Evolutionary conservation across 139 green algal species (phyloP).

Genomic region (Chlorella sorokiniana): DNA sequence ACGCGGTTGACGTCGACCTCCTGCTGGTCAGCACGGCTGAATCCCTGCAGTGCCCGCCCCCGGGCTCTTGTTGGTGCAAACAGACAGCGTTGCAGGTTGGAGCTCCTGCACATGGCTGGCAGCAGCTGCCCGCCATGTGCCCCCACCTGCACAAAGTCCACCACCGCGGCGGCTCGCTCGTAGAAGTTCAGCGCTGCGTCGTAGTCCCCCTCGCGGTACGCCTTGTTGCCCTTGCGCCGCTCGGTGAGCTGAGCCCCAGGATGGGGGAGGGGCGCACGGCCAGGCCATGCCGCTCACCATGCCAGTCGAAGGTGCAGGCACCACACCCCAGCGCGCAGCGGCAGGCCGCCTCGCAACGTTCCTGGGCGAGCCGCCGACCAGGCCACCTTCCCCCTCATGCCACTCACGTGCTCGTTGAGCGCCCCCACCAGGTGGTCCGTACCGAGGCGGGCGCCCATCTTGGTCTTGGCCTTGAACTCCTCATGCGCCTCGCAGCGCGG

Average conservation of each 20-base stretch:
- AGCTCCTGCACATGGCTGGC: not conserved
- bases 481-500: slow-evolving; percentile 33
- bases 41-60: slow-evolving; percentile 42
- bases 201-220: slow-evolving; percentile 46
- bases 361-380: not conserved
- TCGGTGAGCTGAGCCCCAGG: slow-evolving; percentile 59
- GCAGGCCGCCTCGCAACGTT: no score
- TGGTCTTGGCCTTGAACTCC: slow-evolving; percentile 42
- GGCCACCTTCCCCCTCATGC: not conserved
- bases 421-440: slow-evolving; percentile 70
- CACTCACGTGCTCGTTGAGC: slow-evolving; percentile 74
- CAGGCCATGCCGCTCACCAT: no score
- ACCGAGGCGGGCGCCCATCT: slow-evolving; percentile 42
- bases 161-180: slow-evolving; percentile 53
- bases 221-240: slow-evolving; percentile 59
- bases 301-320: no score
- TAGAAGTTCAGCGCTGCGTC: slow-evolving; percentile 60
- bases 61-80: no score
- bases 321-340: no score
- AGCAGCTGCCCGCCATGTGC: not conserved
- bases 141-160: slow-evolving; percentile 49
- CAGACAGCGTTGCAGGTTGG: not conserved
- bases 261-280: no score
- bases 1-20: slow-evolving; percentile 62
- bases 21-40: slow-evolving; percentile 51